These are phyloP conservation scores for Hypomontagnella submonticulosa DNA, from an alignment of 495 filamentous ascomycete species.

Conservation along the genomic window DNA sequence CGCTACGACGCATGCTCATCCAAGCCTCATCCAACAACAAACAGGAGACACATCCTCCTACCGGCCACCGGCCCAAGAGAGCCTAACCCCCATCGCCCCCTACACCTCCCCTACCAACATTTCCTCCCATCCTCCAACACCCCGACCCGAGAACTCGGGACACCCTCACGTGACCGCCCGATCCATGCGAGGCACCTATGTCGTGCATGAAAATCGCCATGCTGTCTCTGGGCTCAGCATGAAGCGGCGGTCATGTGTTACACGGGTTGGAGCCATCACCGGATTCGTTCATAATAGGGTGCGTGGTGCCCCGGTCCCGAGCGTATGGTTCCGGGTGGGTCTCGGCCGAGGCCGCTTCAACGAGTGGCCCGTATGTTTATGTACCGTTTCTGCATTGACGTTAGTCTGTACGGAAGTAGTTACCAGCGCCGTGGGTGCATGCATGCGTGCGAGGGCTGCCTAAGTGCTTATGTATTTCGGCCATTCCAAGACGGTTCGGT, in stretches of 20 bases:
- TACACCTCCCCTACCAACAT: neutral
- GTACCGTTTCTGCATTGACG: no score
- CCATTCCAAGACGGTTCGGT: no score
- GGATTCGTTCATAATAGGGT: no score
- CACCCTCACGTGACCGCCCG: conserved; percentile 46
- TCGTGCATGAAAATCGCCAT: conserved; percentile 44
- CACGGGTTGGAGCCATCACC: neutral
- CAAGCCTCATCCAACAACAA: no score
- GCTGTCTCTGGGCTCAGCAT: conserved; percentile 11
- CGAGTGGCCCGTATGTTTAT: no score
- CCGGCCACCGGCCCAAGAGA: neutral
- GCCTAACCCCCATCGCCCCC: neutral
- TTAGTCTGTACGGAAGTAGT: no score
- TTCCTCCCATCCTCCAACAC: neutral
- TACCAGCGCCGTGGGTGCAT: no score
- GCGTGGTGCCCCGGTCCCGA: neutral
- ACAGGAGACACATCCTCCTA: no score
- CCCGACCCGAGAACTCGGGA: conserved; percentile 8
- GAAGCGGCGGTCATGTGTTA: conserved; percentile 40
- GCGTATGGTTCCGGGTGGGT: conserved; percentile 7
- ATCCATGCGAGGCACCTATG: conserved; percentile 53
- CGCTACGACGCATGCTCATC: no score
- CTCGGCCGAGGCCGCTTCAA: neutral
- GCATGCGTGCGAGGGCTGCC: no score
- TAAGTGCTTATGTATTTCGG: no score